Base-by-base conservation (phyloP, 345 rosid species). In the Citrus sp. region DNA sequence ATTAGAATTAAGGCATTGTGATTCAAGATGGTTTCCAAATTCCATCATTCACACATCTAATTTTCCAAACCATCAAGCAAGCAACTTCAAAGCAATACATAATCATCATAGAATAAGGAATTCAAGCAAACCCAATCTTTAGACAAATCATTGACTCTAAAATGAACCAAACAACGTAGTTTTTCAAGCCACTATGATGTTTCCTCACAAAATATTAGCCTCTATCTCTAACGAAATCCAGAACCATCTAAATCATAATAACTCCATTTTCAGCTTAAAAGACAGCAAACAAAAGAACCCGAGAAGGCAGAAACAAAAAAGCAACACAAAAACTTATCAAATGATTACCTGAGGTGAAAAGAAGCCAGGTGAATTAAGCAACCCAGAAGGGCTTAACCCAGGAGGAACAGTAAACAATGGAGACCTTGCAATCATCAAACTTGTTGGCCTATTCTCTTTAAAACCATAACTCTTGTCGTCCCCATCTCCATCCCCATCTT, bases 381-480 rank as follows among this genome's bases (percentile, higher is more conserved):
- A 88, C 76, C 92, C 92, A 68, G 98, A 94, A 82, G 99, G 99
- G 82, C 98, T 96, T 81, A 94, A 77, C 42, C 97, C 99, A 73
- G 98, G 84, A 66, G 98, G 97, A 67, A 92, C 90, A 67, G 94
- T 90, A 77, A 92, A 91, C 78, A 87, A 59, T 30, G 93, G 89
- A 67, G 95, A 84, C 78, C 77, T 82, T 73, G 80, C 87, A 74
- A 87, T 88, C 72, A 80, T 82, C 87, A 85, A 87, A 79, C 73
- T 79, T 87, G 71, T 72, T 24, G 90, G 92, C 81, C 87, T 77
- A 65, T 72, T 87, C 67, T 84, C 87, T 84, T 89, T 91, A 82
- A 85, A 87, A 79, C 90, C 93, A 59, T 34, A 79, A 61, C 76
- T 65, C 79, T 78, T 87, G 79, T 78, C 88, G 59, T n/a, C 70